A percentile compares a stretch with the other conserved stretches of the same genome.
phyloP scores from a whole-genome alignment of 2,329 filamentous ascomycete genomes.

The Lomentospora prolificans region DNA sequence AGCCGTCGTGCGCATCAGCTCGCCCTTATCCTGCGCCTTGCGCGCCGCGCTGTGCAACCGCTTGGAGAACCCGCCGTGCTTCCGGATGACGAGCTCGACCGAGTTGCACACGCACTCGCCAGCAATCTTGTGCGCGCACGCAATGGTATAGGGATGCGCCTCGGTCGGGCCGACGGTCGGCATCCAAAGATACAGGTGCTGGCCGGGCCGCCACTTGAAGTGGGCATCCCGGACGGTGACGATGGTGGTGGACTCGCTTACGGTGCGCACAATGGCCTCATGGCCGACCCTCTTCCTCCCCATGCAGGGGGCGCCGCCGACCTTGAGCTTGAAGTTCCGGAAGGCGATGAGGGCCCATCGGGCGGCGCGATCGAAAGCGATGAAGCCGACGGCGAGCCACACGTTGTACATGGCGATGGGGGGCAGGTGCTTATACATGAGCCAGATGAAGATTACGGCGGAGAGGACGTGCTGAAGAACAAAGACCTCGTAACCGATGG shows the following conservation, averaged over 20 bases:
- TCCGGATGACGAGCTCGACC: constrained; percentile 47
- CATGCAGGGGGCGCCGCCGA: constrained; percentile 29
- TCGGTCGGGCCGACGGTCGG: constrained; percentile 44
- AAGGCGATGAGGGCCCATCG: constrained; percentile 37
- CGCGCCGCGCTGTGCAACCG: constrained; percentile 38
- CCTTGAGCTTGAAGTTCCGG: constrained; percentile 38
- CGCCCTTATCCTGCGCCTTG: constrained; percentile 17
- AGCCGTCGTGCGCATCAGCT: constrained; percentile 22
- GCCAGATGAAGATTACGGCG: constrained; percentile 51
- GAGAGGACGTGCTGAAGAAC: constrained; percentile 57
- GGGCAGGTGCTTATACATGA: constrained; percentile 55
- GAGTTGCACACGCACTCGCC: constrained; percentile 47
- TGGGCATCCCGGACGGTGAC: constrained; percentile 50
- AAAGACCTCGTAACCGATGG: constrained; percentile 61
- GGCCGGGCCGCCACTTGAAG: constrained; percentile 49
- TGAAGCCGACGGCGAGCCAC: constrained; percentile 54
- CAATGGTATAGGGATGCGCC: constrained; percentile 52
- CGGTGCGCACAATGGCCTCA: constrained; percentile 34
- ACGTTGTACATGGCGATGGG: constrained; percentile 48
- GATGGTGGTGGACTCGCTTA: constrained; percentile 43
- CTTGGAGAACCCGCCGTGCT: constrained; percentile 47
- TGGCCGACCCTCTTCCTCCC: constrained; percentile 43
- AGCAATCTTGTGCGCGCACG: constrained; percentile 40
- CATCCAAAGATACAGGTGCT: constrained; percentile 53
- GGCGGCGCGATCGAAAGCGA: constrained; percentile 52